Evolutionary conservation across 495 filamentous ascomycete species (phyloP), one percentile per base, ranked within the genome.

Genomic region (Daldinia vernicosa): DNA sequence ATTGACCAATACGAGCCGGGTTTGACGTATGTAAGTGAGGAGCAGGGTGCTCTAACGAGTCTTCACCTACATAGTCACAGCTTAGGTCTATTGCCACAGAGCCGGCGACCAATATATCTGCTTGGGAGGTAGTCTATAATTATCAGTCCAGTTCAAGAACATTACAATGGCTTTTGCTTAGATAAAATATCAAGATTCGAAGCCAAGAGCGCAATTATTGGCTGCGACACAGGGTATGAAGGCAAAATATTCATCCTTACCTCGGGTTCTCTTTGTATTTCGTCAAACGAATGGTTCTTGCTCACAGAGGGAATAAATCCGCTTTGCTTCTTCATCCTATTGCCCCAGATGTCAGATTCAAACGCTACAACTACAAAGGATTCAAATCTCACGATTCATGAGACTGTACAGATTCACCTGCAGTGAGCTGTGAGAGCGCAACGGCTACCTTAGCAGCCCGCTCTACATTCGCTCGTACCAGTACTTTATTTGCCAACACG

Each of bases 71-170:
- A 72, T 88, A 94, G 77, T 97, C 90, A 77, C 95, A 98, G 69
- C 90, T 89, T 19, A 95, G 79, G 77, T 99, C 95, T 39, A 98
- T 85, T 15, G 94, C 95, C 12, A 99, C 84, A 9, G 93, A 93
- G 39, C 95, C 95, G 40, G 94, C 93, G 37, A 98, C 93, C 24
- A 97, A 76, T n/a, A 98, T 82, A 66, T 93, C 89, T 33, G 82
- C 82, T 54, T 72, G 43, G 26, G 78, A 60, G 32, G 43, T 56
- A 14, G 54, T 54, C 72, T 76, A 61, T 56, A 14, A 63, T 53
- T 24, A 67, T 76, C 45, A 77, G 73, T 69, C n/a, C 39, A 63
- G 26, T 45, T 28, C 37, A 57, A 51, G 32, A 28, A 17, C 11
- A 5, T 54, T 28, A 19, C 19, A 26, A 15, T 27, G 12, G 17